Evolutionary conservation across 2,329 filamentous ascomycete genomes (phyloP).

Genomic region (Diaporthe amygdali): DNA sequence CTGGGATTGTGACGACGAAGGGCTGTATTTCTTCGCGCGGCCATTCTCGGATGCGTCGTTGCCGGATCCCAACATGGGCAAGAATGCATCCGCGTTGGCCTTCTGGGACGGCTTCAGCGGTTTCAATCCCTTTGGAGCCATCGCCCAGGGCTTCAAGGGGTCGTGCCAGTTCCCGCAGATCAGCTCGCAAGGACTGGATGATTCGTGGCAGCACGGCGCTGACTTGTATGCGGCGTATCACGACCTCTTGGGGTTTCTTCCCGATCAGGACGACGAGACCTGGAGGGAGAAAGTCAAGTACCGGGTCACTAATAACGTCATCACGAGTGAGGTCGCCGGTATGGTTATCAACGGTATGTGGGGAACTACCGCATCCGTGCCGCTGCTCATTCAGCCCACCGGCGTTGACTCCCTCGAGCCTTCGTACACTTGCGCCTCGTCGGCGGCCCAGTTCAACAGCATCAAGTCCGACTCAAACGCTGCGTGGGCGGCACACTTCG

Average conservation of each 20-base stretch:
- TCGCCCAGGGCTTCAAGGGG: slow-evolving; percentile 70
- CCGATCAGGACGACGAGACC: slow-evolving; percentile 46
- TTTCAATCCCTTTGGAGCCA: slow-evolving; percentile 63
- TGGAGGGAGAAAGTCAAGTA: slow-evolving; percentile 59
- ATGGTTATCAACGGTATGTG: slow-evolving; percentile 79
- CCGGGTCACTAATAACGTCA: slow-evolving; percentile 81
- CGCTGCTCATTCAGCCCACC: slow-evolving; percentile 56
- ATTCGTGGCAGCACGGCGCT: slow-evolving; percentile 77
- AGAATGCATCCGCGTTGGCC: slow-evolving; percentile 50
- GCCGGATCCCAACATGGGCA: slow-evolving; percentile 15
- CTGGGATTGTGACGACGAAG: slow-evolving; percentile 76
- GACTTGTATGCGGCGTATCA: slow-evolving; percentile 81
- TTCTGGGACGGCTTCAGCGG: slow-evolving; percentile 70
- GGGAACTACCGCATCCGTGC: slow-evolving; percentile 44
- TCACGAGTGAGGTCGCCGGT: slow-evolving; percentile 80
- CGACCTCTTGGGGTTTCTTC: slow-evolving; percentile 71
- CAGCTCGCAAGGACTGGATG: slow-evolving; percentile 71
- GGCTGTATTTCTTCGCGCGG: slow-evolving; percentile 72
- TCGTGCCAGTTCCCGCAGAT: slow-evolving; percentile 85
- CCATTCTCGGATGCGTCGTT: slow-evolving; percentile 44
- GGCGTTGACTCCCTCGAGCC: slow-evolving; percentile 77
- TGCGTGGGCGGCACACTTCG: slow-evolving; percentile 69
- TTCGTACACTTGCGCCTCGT: slow-evolving; percentile 67
- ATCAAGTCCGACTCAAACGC: slow-evolving; percentile 50
- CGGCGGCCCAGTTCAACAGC: slow-evolving; percentile 45